phyloP scores from a whole-genome alignment of 345 rosid genomes.

The Anastatica hierochuntica region DNA sequence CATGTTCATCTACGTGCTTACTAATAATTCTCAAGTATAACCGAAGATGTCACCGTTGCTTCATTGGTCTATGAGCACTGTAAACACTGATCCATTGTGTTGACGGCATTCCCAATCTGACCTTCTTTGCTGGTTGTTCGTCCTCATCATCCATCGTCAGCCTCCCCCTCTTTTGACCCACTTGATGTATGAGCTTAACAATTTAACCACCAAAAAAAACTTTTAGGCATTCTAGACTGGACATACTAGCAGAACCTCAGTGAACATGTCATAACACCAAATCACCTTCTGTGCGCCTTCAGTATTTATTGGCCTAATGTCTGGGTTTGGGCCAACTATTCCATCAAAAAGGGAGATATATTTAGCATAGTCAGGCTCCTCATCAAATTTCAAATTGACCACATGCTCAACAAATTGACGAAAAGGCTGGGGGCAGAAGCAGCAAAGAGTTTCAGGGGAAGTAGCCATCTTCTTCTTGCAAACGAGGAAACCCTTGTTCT shows the following conservation, averaged over 20 bases:
- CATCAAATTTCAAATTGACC: conserved; percentile 89
- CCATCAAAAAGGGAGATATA: conserved; percentile 89
- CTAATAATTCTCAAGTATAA: conserved; percentile 4
- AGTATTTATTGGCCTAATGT: conserved; percentile 89
- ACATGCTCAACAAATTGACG: conserved; percentile 83
- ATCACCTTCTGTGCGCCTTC: conserved; percentile 95
- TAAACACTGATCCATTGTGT: conserved; percentile 96
- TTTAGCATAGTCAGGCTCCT: conserved; percentile 94
- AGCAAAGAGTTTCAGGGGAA: conserved; percentile 81
- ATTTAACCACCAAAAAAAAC: conserved; percentile 13
- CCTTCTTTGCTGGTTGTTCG: conserved; percentile 89
- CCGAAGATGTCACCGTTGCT: conserved; percentile 52
- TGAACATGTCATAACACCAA: conserved; percentile 5
- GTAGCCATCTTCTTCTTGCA: conserved; percentile 99
- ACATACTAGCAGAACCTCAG: background rate
- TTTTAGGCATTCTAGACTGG: background rate
- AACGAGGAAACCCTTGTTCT: conserved; percentile 89
- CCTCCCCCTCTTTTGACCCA: conserved; percentile 95
- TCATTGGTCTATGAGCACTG: conserved; percentile 95
- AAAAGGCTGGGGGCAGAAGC: conserved; percentile 85
- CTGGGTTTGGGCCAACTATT: conserved; percentile 84
- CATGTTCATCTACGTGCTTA: background rate
- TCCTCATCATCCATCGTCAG: conserved; percentile 81
- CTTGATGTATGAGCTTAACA: conserved; percentile 79
- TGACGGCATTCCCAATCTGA: conserved; percentile 98